Evolutionary conservation across 306 rosid genomes (phyloP), one percentile per base, ranked within the genome.

Genomic region (Oemleria cerasiformis): DNA sequence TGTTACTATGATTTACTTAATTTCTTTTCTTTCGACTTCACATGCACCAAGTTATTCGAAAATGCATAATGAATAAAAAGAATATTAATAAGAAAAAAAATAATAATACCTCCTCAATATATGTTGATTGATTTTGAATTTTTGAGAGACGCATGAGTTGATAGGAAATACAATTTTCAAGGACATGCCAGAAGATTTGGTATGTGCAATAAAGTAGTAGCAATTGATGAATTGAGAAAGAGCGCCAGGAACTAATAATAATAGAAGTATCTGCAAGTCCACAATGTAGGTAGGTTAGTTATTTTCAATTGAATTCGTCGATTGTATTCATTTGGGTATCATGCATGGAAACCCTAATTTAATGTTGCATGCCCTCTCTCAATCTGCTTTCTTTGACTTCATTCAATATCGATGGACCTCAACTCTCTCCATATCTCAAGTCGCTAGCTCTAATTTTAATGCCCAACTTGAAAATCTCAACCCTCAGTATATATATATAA

Each of bases 301-400:
- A n/a, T 13, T 12, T 58, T 30, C 63, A 25, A 25, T 25, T 25
- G 30, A 25, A 25, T 25, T 25, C n/a, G n/a, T 30, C 63, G 2
- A 25, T 25, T 25, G 30, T 1, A 25, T 25, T 25, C 3, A 2
- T 30, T 30, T 30, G 36, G 36, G 36, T 30, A 30, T 30, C 36
- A 2, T 1, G 36, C 36, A 30, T 30, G 36, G 36, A 30, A 30
- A 30, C 20, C 65, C 67, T 47, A 39, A 68, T 68, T 74, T 56
- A 45, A 55, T 56, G 79, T 63, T 50, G 69, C 36, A 30, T 30
- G 36, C 36, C 36, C 66, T 56, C 23, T 70, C 20, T 20, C 63
- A 1, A 56, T 70, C 68, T 53, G 53, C 63, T 57, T 57, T 64
- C 76, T 57, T 64, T 79, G 79, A 74, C 79, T 74, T 79, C 73